phyloP scores from a whole-genome alignment of 352 stramenopile species.

The Pythium brachiatum region DNA sequence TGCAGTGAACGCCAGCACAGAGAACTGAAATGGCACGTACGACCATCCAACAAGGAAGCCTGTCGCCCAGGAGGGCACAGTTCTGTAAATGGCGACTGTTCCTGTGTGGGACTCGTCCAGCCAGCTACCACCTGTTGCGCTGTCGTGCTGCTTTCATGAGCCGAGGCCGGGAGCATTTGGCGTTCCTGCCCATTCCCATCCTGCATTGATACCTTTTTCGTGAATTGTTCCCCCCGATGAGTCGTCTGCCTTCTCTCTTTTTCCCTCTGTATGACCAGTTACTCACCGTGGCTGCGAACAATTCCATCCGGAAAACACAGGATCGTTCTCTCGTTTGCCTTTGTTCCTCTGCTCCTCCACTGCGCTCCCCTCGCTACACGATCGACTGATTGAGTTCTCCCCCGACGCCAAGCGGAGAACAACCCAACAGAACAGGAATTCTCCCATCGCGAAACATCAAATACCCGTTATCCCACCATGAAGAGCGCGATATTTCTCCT shows the following conservation, averaged over 20 bases:
- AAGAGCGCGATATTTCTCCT: conserved; percentile 3
- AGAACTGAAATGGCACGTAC: background rate
- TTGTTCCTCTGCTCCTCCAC: too few species aligned
- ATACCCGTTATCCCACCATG: conserved; percentile 2
- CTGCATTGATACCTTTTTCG: too few species aligned
- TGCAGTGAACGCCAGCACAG: background rate
- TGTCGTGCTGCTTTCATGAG: background rate
- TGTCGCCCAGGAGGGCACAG: background rate
- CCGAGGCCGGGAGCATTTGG: background rate
- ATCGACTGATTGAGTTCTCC: background rate
- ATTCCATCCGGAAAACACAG: background rate
- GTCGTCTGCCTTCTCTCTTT: background rate
- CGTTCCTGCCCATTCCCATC: background rate
- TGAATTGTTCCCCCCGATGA: too few species aligned
- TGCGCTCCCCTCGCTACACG: background rate
- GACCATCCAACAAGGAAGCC: background rate
- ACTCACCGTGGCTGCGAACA: background rate
- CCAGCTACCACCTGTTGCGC: background rate
- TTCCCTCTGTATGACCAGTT: background rate
- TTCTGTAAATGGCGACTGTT: background rate
- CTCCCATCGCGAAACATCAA: background rate
- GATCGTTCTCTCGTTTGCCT: background rate
- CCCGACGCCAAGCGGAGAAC: background rate
- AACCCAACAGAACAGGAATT: background rate
- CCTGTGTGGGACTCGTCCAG: background rate